Evolutionary conservation across 139 green algal genomes (phyloP), one percentile per base, ranked within the genome.

Genomic region (Spirogloea muscicola): DNA sequence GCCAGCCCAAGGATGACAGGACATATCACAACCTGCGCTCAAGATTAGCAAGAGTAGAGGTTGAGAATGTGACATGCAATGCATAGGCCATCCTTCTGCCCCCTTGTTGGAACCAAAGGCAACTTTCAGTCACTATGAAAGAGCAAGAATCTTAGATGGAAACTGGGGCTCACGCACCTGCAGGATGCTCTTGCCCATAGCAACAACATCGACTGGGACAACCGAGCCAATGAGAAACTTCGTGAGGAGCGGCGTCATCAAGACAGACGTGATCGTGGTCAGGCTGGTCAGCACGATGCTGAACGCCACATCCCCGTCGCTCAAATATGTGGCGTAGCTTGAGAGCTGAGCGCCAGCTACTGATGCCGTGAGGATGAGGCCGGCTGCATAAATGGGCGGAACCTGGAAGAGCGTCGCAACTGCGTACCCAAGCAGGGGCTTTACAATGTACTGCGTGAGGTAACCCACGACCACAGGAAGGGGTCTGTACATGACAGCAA

Each of bases 201-300:
- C 72, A 4, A 69, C 29, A 13, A 42, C 85, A 43, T 91, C 80
- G 3, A 94, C 86, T 5, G 89, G 84, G 25, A 94, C 83, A 40
- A 89, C 67, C 1, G 84, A 76, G 13, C 89, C 89, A 9, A 88
- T 85, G n/a, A 94, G 76, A 9, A 85, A 16, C 38, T 84, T 84
- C 21, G 86, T 88, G 16, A 94, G 84, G 3, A 89, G 49, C 3
- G 89, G 89, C 1, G 89, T 94, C 85, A 93, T 87, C 34, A 91
- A n/a, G 49, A 92, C 86, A 42, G 89, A 87, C 13, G 82, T 79
- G 38, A 93, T 49, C 0, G 89, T 94, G 48, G 82, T 87, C 0
- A 84, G 82, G 38, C 86, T 88, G 1, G 89, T 94, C 85, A 94
- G 91, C 31, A 93, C 77, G 39, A 94, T 89, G 16, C 88, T 91